Conservation (phyloP, 2,329 filamentous ascomycete genomes). For the Leptographium flavum region DNA sequence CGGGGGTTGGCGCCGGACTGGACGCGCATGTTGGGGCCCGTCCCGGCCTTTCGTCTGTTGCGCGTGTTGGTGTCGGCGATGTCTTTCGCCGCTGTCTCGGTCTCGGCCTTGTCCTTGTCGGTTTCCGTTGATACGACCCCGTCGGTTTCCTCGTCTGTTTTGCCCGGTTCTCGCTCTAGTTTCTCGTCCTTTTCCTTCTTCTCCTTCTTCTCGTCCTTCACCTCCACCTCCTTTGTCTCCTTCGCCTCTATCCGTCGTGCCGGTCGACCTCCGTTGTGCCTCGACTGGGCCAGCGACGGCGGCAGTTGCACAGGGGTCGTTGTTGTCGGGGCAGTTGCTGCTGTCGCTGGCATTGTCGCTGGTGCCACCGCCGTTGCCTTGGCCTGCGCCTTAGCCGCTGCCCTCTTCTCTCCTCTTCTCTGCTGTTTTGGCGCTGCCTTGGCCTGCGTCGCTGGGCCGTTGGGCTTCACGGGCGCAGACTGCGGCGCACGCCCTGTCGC, state of each 20-base stretch:
- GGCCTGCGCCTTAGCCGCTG: not conserved
- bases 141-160: not conserved
- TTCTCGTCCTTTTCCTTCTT: not conserved
- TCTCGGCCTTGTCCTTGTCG: not conserved
- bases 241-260: not conserved
- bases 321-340: not conserved
- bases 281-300: conserved; percentile 11
- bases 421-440: not conserved
- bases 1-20: conserved; percentile 44
- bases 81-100: not conserved
- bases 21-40: conserved; percentile 22
- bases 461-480: not conserved
- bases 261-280: conserved; percentile 4
- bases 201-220: not conserved
- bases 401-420: no score
- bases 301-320: conserved; percentile 1
- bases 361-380: not conserved
- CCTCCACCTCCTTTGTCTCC: not conserved
- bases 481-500: no score
- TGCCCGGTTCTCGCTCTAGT: not conserved
- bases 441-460: not conserved
- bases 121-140: no score
- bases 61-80: not conserved
- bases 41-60: conserved; percentile 3
- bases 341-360: not conserved